These are phyloP conservation scores for Vanderwaltozyma tropicalis DNA, from an alignment of 805 yeast genomes.

Conservation along the genomic window DNA sequence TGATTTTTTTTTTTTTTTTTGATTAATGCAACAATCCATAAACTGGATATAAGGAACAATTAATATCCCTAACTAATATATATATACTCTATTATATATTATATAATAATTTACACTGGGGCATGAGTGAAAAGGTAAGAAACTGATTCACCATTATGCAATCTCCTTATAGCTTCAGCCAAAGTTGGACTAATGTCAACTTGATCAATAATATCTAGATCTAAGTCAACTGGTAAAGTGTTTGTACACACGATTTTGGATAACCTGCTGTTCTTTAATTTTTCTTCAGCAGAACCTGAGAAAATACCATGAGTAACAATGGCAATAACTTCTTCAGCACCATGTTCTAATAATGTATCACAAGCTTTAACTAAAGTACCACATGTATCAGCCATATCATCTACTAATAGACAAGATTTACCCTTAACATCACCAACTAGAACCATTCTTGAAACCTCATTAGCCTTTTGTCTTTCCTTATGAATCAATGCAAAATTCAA, in stretches of 20 bases:
- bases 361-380: constrained; percentile 95
- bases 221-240: constrained; percentile 65
- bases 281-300: constrained; percentile 71
- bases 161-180: constrained; percentile 75
- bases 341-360: constrained; percentile 66
- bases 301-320: constrained; percentile 94
- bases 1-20: no score
- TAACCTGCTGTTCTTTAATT: constrained; percentile 56
- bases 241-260: constrained; percentile 68
- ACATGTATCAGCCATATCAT: constrained; percentile 98
- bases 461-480: constrained; percentile 90
- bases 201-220: constrained; percentile 36
- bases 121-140: constrained; percentile 54
- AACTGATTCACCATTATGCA: constrained; percentile 81
- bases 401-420: constrained; percentile 77
- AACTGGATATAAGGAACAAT: no score
- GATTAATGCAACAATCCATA: no score
- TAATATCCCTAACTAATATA: no score
- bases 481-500: constrained; percentile 91
- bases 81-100: no score
- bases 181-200: constrained; percentile 65
- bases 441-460: constrained; percentile 94
- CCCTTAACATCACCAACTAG: constrained; percentile 87
- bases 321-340: constrained; percentile 80
- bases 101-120: constrained; percentile 14